Evolutionary conservation across 306 rosid species (phyloP), one percentile per base, ranked within the genome.

Genomic region (Urtica urens): DNA sequence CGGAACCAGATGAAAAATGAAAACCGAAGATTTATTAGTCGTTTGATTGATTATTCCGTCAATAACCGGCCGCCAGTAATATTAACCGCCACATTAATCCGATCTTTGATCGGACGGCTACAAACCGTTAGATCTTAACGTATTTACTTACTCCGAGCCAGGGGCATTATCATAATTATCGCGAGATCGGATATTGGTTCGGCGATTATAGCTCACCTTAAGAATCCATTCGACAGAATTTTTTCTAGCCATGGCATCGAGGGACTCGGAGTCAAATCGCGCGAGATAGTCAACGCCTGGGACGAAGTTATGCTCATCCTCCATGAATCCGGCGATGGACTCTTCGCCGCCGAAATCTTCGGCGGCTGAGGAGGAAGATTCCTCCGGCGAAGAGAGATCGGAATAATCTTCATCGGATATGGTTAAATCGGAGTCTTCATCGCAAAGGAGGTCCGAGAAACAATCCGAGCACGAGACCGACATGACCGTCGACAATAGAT

Each of bases 181-280:
- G 33, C 33, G 33, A 10, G 33, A 28, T 12, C 14, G 39, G 39
- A n/a, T n/a, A n/a, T n/a, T 35, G 14, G 10, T 35, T 35, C 19
- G 10, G 33, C 10, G 3, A 44, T 37, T 72, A n/a, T n/a, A n/a
- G n/a, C n/a, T n/a, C n/a, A 88, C 97, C 97, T 84, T 88, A 41
- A 88, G 81, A 86, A 92, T 85, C 99, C 99, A 92, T 69, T 87
- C 87, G 72, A 92, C 81, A 4, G 96, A 82, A 40, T 79, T 79
- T 33, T 75, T 71, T 70, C 99, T 71, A 21, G 83, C 93, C 43
- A 85, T 53, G 23, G 81, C 80, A 45, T 81, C 93, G 20, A 74
- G 79, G 23, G 72, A 68, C 23, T 69, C 77, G 59, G 90, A 78
- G 10, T 77, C 62, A 49, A 81, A 72, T 33, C 90, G 66, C 6